Evolutionary conservation across 441 rosid species (phyloP).

Genomic region (Populus hybrid): DNA sequence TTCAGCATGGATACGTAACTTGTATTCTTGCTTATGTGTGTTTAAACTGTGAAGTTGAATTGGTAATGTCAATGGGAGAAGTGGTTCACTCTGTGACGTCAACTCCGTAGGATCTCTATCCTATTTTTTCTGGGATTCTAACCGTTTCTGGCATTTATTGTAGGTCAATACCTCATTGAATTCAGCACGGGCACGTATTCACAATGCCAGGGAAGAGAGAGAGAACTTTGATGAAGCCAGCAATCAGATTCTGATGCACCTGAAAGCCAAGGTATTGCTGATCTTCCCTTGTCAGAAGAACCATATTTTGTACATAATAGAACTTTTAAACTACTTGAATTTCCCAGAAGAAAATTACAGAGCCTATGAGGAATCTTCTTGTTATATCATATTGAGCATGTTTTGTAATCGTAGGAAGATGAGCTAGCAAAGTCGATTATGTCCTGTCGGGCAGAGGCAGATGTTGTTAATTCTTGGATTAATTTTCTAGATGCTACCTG

Average conservation of each 20-base stretch:
- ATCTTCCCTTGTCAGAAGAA: slow-evolving; percentile 1
- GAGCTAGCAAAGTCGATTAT: slow-evolving; percentile 69
- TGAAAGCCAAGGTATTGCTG: slow-evolving; percentile 61
- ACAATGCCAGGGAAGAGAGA: slow-evolving; percentile 80
- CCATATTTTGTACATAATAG: not conserved
- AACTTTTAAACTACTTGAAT: not conserved
- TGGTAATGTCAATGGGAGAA: not conserved
- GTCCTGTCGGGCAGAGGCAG: slow-evolving; percentile 74
- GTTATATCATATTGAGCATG: not conserved
- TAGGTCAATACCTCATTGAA: slow-evolving; percentile 65
- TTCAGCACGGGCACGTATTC: slow-evolving; percentile 57
- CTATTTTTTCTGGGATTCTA: slow-evolving; percentile 15
- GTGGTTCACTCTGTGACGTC: not conserved
- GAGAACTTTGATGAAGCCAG: slow-evolving; percentile 74
- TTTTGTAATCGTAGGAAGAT: slow-evolving; percentile 61
- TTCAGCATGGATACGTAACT: no score
- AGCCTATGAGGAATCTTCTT: not conserved
- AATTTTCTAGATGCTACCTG: slow-evolving; percentile 66
- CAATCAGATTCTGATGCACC: slow-evolving; percentile 67
- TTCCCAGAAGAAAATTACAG: not conserved
- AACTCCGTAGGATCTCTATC: not conserved
- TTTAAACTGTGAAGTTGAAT: not conserved
- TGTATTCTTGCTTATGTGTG: not conserved
- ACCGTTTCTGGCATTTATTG: slow-evolving; percentile 14
- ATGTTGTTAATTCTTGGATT: slow-evolving; percentile 66